Evolutionary conservation across 306 rosid genomes (phyloP).

Genomic region (Trichosanthes cucumerina): DNA sequence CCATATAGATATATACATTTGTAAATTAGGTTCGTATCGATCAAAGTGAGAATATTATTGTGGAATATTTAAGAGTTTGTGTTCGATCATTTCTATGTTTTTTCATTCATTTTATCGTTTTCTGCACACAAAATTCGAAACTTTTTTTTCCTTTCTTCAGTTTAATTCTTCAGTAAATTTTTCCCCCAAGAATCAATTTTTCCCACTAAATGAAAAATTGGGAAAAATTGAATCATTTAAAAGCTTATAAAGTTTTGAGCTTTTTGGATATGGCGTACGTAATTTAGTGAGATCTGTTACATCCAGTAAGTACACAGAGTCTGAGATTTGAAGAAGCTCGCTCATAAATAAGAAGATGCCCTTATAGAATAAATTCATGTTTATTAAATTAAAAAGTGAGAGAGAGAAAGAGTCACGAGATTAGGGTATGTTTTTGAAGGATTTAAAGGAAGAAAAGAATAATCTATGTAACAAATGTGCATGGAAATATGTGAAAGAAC

Average conservation of each 20-base stretch:
- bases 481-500: slow-evolving; percentile 42
- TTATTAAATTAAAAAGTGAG: not conserved
- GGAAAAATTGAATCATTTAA: too few species aligned
- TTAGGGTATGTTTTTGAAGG: slow-evolving; percentile 21
- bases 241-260: not conserved
- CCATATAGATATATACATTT: not conserved
- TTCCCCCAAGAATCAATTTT: not conserved
- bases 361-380: not conserved
- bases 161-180: not conserved
- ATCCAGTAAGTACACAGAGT: not conserved
- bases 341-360: not conserved
- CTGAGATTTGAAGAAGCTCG: slow-evolving; percentile 6
- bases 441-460: slow-evolving; percentile 26
- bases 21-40: not conserved
- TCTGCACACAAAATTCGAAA: not conserved
- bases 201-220: not conserved
- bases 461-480: slow-evolving; percentile 39
- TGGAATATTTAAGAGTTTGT: slow-evolving; percentile 13
- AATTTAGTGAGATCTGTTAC: not conserved
- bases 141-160: not conserved
- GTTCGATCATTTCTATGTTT: not conserved
- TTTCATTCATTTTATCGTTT: not conserved
- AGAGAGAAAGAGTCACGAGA: not conserved
- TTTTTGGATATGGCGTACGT: not conserved
- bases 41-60: slow-evolving; percentile 7